Percentiles rank a stretch among this genome's conserved stretches.
Evolutionary conservation across 2,329 filamentous ascomycete species (phyloP).

Genomic region (Anthostomella pinea): DNA sequence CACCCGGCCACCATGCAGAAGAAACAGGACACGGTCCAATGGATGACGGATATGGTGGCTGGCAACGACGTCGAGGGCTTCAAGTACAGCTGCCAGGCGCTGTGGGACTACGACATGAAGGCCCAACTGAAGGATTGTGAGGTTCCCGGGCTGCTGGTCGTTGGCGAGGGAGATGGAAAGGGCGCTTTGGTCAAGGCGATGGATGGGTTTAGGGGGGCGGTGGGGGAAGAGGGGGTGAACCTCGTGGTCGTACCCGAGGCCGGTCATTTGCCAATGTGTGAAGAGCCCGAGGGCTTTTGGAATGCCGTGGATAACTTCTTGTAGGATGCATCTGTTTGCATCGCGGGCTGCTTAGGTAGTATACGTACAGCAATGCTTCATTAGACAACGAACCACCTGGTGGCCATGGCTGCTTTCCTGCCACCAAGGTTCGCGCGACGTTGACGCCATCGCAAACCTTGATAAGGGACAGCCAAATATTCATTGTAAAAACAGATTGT

Average conservation of each 20-base stretch:
- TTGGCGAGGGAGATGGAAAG: conserved; percentile 68
- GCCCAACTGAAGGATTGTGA: conserved; percentile 50
- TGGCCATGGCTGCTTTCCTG: no score
- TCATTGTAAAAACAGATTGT: no score
- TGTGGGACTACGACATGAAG: conserved; percentile 69
- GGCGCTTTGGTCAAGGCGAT: conserved; percentile 74
- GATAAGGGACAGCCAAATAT: no score
- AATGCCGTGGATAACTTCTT: conserved; percentile 59
- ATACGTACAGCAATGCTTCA: no score
- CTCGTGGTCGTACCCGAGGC: conserved; percentile 66
- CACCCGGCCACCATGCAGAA: conserved; percentile 50
- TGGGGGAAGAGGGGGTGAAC: conserved; percentile 54
- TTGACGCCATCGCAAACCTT: no score
- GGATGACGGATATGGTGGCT: conserved; percentile 67
- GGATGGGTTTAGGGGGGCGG: conserved; percentile 63
- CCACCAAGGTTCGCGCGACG: no score
- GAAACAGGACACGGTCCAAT: conserved; percentile 47
- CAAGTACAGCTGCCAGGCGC: conserved; percentile 62
- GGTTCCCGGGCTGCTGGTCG: conserved; percentile 66
- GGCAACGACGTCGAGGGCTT: conserved; percentile 70
- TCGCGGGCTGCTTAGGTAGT: no score
- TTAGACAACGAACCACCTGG: no score
- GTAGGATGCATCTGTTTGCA: no score
- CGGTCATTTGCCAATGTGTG: conserved; percentile 83
- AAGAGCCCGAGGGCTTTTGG: conserved; percentile 68